A percentile compares a stretch with the other conserved stretches of the same genome.
Conservation (phyloP, 2,329 filamentous ascomycete genomes). For the Teratosphaeriaceae sp. region DNA sequence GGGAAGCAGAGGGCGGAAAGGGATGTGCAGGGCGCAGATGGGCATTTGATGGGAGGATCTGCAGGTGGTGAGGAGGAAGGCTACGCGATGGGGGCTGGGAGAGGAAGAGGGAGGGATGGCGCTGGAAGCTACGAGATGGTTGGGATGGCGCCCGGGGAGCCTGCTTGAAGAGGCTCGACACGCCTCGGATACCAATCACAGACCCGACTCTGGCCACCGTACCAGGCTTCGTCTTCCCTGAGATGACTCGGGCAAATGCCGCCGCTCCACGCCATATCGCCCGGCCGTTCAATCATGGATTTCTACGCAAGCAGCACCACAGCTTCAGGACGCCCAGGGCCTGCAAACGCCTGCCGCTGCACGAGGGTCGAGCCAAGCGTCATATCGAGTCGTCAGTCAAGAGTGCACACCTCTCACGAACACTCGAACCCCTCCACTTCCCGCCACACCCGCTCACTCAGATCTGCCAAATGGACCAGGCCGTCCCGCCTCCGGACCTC, state of each 20-base stretch:
- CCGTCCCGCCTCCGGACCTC: slow-evolving; percentile 28
- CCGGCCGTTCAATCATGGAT: too few species aligned
- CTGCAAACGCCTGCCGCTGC: not conserved
- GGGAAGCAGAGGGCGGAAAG: slow-evolving; percentile 9
- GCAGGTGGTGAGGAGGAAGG: slow-evolving; percentile 36
- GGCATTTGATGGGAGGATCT: slow-evolving; percentile 11
- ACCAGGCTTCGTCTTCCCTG: not conserved
- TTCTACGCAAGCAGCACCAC: too few species aligned
- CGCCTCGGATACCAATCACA: not conserved
- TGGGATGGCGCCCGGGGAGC: slow-evolving; percentile 31
- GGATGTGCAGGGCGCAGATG: slow-evolving; percentile 13
- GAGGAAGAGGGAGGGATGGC: slow-evolving; percentile 38
- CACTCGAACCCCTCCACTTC: slow-evolving; percentile 33
- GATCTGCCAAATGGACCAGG: slow-evolving; percentile 25
- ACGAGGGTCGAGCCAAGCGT: too few species aligned
- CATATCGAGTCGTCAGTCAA: too few species aligned
- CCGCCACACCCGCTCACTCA: slow-evolving; percentile 24
- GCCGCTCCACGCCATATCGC: too few species aligned
- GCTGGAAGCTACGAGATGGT: slow-evolving; percentile 45
- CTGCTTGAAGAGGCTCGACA: slow-evolving; percentile 19
- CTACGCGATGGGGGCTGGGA: slow-evolving; percentile 32
- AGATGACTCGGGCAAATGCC: too few species aligned
- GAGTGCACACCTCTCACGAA: slow-evolving; percentile 10
- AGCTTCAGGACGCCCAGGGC: too few species aligned
- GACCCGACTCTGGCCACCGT: not conserved